phyloP scores from a whole-genome alignment of 306 rosid species.

The Gastrolobium villosum region DNA sequence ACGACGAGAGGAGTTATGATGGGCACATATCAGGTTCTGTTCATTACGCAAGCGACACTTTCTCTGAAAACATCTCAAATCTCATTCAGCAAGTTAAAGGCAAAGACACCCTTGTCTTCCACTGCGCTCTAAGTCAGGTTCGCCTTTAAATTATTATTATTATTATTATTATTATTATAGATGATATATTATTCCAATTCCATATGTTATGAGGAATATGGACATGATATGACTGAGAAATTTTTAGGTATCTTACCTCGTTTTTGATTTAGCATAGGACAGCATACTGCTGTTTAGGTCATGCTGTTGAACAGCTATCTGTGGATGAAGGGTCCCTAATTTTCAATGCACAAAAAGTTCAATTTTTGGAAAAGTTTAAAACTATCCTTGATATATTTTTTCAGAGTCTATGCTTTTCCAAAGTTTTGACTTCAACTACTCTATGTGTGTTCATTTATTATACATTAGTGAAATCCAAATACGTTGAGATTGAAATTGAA shows the following conservation, averaged over 20 bases:
- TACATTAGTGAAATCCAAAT: not conserved
- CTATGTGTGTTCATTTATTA: not conserved
- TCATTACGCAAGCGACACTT: constrained; percentile 72
- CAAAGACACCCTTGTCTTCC: constrained; percentile 89
- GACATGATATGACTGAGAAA: not conserved
- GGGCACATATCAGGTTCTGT: constrained; percentile 85
- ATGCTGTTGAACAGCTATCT: not conserved
- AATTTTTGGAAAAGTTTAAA: too few relatives aligned
- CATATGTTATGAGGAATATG: not conserved
- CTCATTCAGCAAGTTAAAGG: constrained; percentile 73
- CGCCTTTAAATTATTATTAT: not conserved
- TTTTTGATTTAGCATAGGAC: not conserved
- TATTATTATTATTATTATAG: not conserved
- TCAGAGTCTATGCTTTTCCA: too few relatives aligned
- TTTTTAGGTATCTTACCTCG: not conserved
- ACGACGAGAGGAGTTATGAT: constrained; percentile 77
- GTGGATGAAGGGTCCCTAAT: not conserved
- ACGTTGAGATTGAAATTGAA: too few relatives aligned
- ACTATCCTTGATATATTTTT: too few relatives aligned
- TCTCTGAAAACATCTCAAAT: constrained; percentile 67
- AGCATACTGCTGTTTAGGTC: not conserved
- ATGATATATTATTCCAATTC: not conserved
- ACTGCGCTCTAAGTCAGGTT: constrained; percentile 90
- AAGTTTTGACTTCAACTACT: too few relatives aligned
- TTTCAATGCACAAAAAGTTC: not conserved